Evolutionary conservation across 1,284 basidiomycete species (phyloP).

Genomic region (Ganoderma multipileum): DNA sequence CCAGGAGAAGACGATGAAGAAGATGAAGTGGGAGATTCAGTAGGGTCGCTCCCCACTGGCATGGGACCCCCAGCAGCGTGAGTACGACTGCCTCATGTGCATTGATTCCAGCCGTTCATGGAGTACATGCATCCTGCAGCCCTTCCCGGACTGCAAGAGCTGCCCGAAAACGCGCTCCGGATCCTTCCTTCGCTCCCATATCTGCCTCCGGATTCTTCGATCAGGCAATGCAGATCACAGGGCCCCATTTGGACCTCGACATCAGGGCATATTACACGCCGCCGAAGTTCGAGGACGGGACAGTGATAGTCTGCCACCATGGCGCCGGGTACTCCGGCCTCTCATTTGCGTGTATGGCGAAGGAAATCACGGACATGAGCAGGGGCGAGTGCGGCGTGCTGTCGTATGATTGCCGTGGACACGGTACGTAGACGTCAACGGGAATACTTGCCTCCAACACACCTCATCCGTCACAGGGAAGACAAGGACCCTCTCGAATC

Average conservation of each 20-base stretch:
- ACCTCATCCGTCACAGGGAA: conserved; percentile 34
- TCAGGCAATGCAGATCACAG: conserved; percentile 77
- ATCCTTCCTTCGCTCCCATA: conserved; percentile 72
- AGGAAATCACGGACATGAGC: conserved; percentile 69
- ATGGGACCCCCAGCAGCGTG: conserved; percentile 68
- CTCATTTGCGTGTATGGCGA: conserved; percentile 89
- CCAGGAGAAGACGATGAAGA: conserved; percentile 65
- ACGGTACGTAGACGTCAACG: conserved; percentile 58
- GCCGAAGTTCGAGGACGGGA: conserved; percentile 54
- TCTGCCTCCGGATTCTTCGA: conserved; percentile 79
- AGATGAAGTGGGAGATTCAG: conserved; percentile 63
- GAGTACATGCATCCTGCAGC: conserved; percentile 7
- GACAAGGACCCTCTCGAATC: conserved; percentile 37
- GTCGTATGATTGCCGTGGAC: conserved; percentile 85
- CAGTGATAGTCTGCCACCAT: conserved; percentile 90
- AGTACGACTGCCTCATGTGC: conserved; percentile 38
- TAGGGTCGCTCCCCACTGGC: conserved; percentile 66
- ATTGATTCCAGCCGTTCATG: background rate
- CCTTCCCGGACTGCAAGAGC: conserved; percentile 29
- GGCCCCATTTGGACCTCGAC: conserved; percentile 66
- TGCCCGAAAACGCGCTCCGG: conserved; percentile 47
- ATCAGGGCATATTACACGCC: conserved; percentile 83
- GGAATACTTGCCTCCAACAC: background rate
- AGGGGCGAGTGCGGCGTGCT: conserved; percentile 85
- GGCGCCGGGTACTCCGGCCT: conserved; percentile 93